These are phyloP conservation scores for Leishmania turanica DNA, from an alignment of 208 protist genomes.

Conservation along the genomic window DNA sequence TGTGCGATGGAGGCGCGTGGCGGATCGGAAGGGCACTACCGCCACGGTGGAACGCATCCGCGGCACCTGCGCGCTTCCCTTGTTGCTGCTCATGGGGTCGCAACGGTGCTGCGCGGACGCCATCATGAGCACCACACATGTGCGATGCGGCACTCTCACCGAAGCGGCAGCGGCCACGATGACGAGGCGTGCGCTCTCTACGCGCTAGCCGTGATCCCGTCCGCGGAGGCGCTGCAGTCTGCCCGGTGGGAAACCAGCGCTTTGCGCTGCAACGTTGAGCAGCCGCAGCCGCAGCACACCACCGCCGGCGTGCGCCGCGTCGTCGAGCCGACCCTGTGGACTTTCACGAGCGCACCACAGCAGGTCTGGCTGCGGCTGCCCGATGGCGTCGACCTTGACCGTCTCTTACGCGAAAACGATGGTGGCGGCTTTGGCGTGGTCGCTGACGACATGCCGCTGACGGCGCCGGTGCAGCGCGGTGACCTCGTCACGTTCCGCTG, in stretches of 20 bases:
- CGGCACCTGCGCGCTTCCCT: not conserved
- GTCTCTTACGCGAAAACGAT: constrained; percentile 24
- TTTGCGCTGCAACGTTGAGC: not conserved
- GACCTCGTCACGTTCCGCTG: constrained; percentile 53
- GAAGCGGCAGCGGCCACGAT: not conserved
- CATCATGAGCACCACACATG: not conserved
- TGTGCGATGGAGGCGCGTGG: constrained; percentile 1
- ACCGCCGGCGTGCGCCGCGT: not conserved
- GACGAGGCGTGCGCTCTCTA: constrained; percentile 3
- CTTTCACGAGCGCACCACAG: constrained; percentile 13
- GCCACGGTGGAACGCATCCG: not conserved
- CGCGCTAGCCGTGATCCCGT: constrained; percentile 16
- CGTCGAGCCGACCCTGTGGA: constrained; percentile 27
- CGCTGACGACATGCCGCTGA: constrained; percentile 41
- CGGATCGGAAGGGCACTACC: not conserved
- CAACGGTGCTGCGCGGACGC: constrained; percentile 6
- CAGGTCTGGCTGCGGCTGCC: constrained; percentile 53
- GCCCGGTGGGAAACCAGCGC: constrained; percentile 13
- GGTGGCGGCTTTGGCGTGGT: constrained; percentile 54
- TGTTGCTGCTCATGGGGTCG: not conserved
- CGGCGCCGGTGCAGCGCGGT: constrained; percentile 45
- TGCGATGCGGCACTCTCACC: not conserved
- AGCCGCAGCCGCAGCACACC: not conserved
- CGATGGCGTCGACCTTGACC: constrained; percentile 29
- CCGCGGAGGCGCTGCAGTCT: constrained; percentile 5